Base-by-base conservation (phyloP, 1,284 basidiomycete species). In the Cryptococcus floricola region DNA sequence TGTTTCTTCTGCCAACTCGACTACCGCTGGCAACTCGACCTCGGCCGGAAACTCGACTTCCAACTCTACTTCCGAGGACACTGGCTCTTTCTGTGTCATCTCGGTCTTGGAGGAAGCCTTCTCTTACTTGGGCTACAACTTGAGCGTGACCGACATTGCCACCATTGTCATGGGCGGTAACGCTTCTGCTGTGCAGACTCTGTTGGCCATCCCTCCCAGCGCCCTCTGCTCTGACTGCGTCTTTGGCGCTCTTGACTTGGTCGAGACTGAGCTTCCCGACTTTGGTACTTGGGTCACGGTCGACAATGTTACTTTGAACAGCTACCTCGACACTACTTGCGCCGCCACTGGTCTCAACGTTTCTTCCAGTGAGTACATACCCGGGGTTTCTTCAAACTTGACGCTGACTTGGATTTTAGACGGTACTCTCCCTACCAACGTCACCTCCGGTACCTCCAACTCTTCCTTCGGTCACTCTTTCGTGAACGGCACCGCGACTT, bases 161-260 rank as follows among this genome's bases (percentile, higher is more conserved):
- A 60, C 62, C 14, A 41, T 66, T 16, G 52, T 62, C 42, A 52
- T 70, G 9, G 70, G 68, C 25, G 64, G 57, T 13, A 70, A 74
- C 59, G n/a, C 56, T n/a, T 64, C 70, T 10, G 68, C 64, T 4
- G 38, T 64, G 14, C 47, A 61, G 14, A 43, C 53, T 28, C 39
- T 69, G 19, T 25, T 59, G 45, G 54, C 46, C 8, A 62, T 70
- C 55, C 66, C 68, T 18, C 54, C 58, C 31, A 60, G 57, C 25
- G 60, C 61, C 9, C 55, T 73, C 12, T 77, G 76, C 69, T 61
- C 60, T 51, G 73, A 76, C 56, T 77, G 76, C 59, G 62, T 76
- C 56, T 70, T 68, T 57, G 74, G 62, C 34, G 69, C 66, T 13
- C 54, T 70, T 51, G 65, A 71, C 46, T 58, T 77, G 37, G 62